These are phyloP conservation scores for Cladobotryum protrusum DNA, from an alignment of 2,329 filamentous ascomycete species.

Conservation along the genomic window DNA sequence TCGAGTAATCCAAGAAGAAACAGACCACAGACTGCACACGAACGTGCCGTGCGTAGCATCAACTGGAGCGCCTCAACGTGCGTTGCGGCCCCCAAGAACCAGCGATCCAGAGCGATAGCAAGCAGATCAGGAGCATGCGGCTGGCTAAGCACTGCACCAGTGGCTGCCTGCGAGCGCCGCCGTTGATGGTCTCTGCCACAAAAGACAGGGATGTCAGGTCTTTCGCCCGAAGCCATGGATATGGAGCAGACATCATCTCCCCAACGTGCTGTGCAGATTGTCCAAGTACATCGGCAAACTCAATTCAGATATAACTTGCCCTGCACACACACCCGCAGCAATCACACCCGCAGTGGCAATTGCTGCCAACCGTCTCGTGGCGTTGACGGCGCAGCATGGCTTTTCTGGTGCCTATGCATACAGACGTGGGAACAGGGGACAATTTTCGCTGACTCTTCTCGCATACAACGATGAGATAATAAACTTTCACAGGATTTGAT, in stretches of 20 bases:
- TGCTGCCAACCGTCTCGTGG: slow-evolving; percentile 1
- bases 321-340: neutral
- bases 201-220: no score
- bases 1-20: neutral
- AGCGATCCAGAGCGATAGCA: slow-evolving; percentile 2
- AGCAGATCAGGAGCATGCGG: slow-evolving; percentile 6
- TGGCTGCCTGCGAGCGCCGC: neutral
- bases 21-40: neutral
- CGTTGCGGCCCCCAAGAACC: slow-evolving; percentile 2
- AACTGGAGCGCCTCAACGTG: slow-evolving; percentile 6
- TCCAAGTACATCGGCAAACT: neutral
- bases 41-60: slow-evolving; percentile 5
- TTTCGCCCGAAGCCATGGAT: no score
- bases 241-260: neutral
- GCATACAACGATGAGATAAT: neutral
- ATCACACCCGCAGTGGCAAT: no score
- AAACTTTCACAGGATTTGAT: neutral
- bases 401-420: neutral
- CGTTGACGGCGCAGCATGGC: slow-evolving; percentile 7
- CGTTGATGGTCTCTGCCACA: neutral
- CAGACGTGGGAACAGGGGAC: slow-evolving; percentile 5
- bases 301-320: neutral
- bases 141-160: slow-evolving; percentile 4
- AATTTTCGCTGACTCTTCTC: slow-evolving; percentile 2
- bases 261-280: neutral